Base-by-base conservation (phyloP, 1,284 basidiomycete genomes). In the Calocybe gambosa region DNA sequence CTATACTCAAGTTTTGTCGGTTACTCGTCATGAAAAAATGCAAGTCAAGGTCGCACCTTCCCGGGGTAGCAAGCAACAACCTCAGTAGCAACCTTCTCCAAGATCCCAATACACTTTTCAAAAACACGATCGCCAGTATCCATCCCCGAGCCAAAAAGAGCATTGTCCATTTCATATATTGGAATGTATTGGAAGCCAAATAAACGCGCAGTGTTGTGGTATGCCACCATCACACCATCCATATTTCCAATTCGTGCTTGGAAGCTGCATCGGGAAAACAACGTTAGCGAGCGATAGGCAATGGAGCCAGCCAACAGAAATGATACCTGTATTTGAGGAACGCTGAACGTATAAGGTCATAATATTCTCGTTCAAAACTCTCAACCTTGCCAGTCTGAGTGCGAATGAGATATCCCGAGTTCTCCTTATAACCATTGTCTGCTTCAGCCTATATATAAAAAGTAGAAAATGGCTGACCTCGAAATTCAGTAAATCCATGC, bases 111-210 rank as follows among this genome's bases (percentile, higher is more conserved):
- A 49, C 84, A 88, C 55, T 89, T 81, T 45, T 75, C 71, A 68
- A 97, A 99, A 1, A 91, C 78, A 45, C 79, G 77, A 25, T 85
- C 73, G 2, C 90, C 93, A 43, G 80, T 62, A 1, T 70, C 73
- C 5, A 59, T 53, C 4, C 65, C 57, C 16, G 58, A 68, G 16
- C 91, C 91, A 58, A 88, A 96, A 0, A 98, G 63, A 9, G 81
- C 73, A 42, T 76, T 66, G 56, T 98, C 94, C 83, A 99, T 93
- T 61, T 97, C 92, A 46, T 80, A 72, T 40, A 95, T 68, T 0
- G 91, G 77, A 26, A 97, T 69, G 61, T 99, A 99, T 65, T 98
- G 92, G 71, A 98, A 98, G 0, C 95, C 95, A 59, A 94, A 95
- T 47, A 95, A 80, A 12, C 79, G 76, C 6, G 78, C 77, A 0